phyloP scores from a whole-genome alignment of 257 asterid species.

The Rhazya stricta region DNA sequence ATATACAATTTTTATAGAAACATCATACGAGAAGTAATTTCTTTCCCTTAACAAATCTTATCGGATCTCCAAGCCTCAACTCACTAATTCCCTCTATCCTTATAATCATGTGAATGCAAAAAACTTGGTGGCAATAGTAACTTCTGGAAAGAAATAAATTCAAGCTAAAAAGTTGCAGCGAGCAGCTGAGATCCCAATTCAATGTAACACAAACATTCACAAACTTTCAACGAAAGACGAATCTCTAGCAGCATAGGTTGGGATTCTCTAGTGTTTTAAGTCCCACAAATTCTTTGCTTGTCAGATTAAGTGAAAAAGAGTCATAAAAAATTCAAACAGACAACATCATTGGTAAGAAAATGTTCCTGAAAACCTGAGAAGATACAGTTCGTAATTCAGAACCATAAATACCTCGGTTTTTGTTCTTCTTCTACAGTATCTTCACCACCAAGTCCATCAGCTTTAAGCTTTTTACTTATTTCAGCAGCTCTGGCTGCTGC shows the following conservation, averaged over 20 bases:
- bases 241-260: background rate
- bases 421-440: slow-evolving; percentile 49
- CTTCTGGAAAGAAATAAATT: slow-evolving; percentile 1
- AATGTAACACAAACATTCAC: background rate
- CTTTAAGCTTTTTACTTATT: slow-evolving; percentile 80
- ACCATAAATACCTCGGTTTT: slow-evolving; percentile 54
- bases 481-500: slow-evolving; percentile 99
- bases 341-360: background rate
- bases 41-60: background rate
- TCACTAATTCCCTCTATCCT: background rate
- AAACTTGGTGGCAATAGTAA: background rate
- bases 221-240: background rate
- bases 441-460: slow-evolving; percentile 63
- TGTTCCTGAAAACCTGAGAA: background rate
- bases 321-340: background rate
- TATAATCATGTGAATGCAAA: background rate
- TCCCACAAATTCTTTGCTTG: background rate
- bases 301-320: background rate
- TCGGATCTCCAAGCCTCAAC: background rate
- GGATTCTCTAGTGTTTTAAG: background rate
- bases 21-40: background rate
- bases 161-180: background rate
- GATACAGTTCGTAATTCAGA: background rate
- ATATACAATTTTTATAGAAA: background rate
- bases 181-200: background rate